Conservation (phyloP, 2,329 filamentous ascomycete genomes). For the Leptographium flavum region DNA sequence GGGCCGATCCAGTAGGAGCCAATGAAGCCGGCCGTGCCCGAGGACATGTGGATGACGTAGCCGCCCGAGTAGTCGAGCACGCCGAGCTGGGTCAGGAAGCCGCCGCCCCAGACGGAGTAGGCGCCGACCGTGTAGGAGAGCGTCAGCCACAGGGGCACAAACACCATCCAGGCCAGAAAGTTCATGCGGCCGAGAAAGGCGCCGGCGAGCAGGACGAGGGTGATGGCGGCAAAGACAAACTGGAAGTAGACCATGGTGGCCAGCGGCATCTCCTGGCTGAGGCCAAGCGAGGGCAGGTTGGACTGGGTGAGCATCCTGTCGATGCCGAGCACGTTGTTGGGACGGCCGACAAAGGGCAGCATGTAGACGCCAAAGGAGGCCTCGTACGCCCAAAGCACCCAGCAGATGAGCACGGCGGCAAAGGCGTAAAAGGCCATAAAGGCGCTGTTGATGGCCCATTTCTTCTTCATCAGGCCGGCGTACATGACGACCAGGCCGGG, state of each 20-base stretch:
- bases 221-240: slow-evolving; percentile 37
- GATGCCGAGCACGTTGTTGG: slow-evolving; percentile 30
- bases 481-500: slow-evolving; percentile 35
- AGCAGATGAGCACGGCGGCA: slow-evolving; percentile 29
- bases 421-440: slow-evolving; percentile 39
- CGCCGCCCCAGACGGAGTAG: slow-evolving; percentile 13
- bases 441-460: slow-evolving; percentile 33
- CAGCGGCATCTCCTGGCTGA: slow-evolving; percentile 26
- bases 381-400: slow-evolving; percentile 35
- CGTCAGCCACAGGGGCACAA: slow-evolving; percentile 35
- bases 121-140: slow-evolving; percentile 13
- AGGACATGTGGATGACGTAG: slow-evolving; percentile 37
- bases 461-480: slow-evolving; percentile 31
- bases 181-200: slow-evolving; percentile 33
- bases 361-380: slow-evolving; percentile 33
- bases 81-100: slow-evolving; percentile 23
- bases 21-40: slow-evolving; percentile 34
- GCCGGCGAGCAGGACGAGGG: slow-evolving; percentile 30
- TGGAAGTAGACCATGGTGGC: slow-evolving; percentile 39
- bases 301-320: slow-evolving; percentile 27
- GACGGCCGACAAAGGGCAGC: slow-evolving; percentile 32
- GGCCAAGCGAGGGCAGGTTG: slow-evolving; percentile 23
- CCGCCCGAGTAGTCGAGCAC: slow-evolving; percentile 37
- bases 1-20: slow-evolving; percentile 32
- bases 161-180: slow-evolving; percentile 36